phyloP scores from a whole-genome alignment of 139 green algal species.

The Tetradesmus obliquus region DNA sequence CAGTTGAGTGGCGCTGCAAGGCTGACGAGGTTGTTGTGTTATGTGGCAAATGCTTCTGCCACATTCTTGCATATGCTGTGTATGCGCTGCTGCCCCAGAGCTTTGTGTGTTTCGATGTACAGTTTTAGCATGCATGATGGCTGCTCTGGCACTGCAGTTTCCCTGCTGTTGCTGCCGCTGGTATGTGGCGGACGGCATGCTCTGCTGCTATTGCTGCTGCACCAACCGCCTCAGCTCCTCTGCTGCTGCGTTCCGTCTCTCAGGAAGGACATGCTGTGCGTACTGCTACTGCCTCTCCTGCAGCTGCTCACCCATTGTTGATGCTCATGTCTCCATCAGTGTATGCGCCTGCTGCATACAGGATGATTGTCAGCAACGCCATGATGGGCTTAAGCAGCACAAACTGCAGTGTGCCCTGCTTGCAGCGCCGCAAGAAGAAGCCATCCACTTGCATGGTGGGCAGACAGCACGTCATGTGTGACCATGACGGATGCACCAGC shows the following conservation, averaged over 20 bases:
- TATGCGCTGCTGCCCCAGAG: no score
- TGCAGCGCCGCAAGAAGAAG: conserved; percentile 63
- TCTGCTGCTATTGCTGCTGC: not conserved
- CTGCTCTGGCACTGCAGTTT: not conserved
- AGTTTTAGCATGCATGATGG: not conserved
- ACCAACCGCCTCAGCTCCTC: not conserved
- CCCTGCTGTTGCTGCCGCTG: not conserved
- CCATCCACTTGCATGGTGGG: conserved; percentile 67
- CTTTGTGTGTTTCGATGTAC: no score
- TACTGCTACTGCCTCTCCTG: not conserved
- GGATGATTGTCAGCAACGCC: conserved; percentile 81
- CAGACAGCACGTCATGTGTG: conserved; percentile 92
- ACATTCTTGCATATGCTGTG: no score
- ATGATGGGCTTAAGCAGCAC: conserved; percentile 96
- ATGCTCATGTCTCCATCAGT: conserved; percentile 85
- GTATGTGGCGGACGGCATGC: no score
- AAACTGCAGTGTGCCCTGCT: conserved; percentile 95
- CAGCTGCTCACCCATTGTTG: conserved; percentile 60
- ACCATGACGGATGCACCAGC: conserved; percentile 83
- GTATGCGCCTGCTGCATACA: conserved; percentile 84
- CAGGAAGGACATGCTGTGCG: not conserved
- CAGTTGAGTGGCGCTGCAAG: not conserved
- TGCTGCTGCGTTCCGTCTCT: not conserved
- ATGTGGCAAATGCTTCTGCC: no score
- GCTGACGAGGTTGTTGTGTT: not conserved